phyloP scores from a whole-genome alignment of 2,329 filamentous ascomycete species.

The Furcasterigmium sp. region DNA sequence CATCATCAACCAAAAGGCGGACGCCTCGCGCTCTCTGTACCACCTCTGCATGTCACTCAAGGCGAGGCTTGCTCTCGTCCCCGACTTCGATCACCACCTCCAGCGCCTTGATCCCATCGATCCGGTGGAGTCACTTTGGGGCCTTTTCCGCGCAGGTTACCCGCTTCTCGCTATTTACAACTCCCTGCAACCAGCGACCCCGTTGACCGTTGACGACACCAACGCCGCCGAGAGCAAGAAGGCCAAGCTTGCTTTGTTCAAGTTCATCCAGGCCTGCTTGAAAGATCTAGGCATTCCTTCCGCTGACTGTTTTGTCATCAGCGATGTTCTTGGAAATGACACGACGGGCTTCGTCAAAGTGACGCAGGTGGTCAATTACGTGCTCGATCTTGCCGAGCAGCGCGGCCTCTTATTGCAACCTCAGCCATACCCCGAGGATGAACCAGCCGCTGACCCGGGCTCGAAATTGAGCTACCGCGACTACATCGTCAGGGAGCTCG shows the following conservation, averaged over 20 bases:
- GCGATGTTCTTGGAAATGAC: constrained; percentile 86
- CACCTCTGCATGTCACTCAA: constrained; percentile 89
- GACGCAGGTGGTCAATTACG: constrained; percentile 84
- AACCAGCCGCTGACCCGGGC: constrained; percentile 46
- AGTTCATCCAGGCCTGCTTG: constrained; percentile 86
- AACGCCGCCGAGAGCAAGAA: constrained; percentile 63
- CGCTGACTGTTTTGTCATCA: constrained; percentile 85
- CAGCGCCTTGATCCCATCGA: constrained; percentile 64
- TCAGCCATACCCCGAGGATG: constrained; percentile 53
- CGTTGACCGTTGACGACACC: constrained; percentile 61
- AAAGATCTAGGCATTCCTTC: constrained; percentile 74
- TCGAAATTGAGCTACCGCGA: constrained; percentile 67
- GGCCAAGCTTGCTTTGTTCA: constrained; percentile 83
- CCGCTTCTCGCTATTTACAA: constrained; percentile 90
- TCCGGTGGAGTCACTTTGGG: constrained; percentile 89
- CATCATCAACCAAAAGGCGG: constrained; percentile 95
- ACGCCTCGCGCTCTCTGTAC: constrained; percentile 86
- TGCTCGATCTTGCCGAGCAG: constrained; percentile 79
- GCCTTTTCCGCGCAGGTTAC: constrained; percentile 74
- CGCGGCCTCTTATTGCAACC: constrained; percentile 65
- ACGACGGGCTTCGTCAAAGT: constrained; percentile 98
- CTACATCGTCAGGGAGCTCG: constrained; percentile 84
- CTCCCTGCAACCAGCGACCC: constrained; percentile 64
- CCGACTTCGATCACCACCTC: constrained; percentile 73
- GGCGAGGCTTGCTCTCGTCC: constrained; percentile 75